Evolutionary conservation across 306 rosid genomes (phyloP), one percentile per base, ranked within the genome.

Genomic region (Luffa aegyptiaca): DNA sequence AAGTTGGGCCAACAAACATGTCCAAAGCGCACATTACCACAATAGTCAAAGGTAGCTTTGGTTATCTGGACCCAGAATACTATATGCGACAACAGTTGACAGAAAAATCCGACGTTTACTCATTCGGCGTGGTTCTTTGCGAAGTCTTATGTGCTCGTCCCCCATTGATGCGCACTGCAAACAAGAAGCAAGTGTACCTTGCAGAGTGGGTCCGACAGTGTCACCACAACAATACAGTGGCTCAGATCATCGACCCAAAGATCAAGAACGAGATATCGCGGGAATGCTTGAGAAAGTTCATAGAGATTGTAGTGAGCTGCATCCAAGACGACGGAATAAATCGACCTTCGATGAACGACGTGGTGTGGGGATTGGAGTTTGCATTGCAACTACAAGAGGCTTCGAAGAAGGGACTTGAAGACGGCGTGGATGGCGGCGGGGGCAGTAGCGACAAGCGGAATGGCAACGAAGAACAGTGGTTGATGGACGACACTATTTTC

Each of bases 31-130:
- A 82, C 21, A 78, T 84, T 0, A 86, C 75, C 78, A 88, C 91
- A 0, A 20, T 59, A 33, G 81, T 86, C 10, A 81, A 81, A 11
- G 90, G 86, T 0, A 70, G 73, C 4, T 4, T 56, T 1, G 87
- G 85, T 1, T 85, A 85, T 33, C 21, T 83, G 2, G 90, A 82
- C 14, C 90, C 85, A 0, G 85, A 84, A 56, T 83, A 64, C 62
- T 81, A 51, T 31, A 12, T 55, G 2, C 82, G 86, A n/a, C 84
- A 73, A 0, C 78, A 79, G 42, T 5, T 88, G 58, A 89, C 90
- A 0, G 85, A 79, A 3, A 91, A 86, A 45, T 83, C 92, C 1
- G 92, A 91, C 18, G 92, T 91, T 10, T 88, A 91, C 77, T 91
- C 93, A 0, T 89, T 86, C 10, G 92, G 93, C 0, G 92, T 91